Conservation (phyloP, 2,329 filamentous ascomycete species). For the Ophiostoma ips region DNA sequence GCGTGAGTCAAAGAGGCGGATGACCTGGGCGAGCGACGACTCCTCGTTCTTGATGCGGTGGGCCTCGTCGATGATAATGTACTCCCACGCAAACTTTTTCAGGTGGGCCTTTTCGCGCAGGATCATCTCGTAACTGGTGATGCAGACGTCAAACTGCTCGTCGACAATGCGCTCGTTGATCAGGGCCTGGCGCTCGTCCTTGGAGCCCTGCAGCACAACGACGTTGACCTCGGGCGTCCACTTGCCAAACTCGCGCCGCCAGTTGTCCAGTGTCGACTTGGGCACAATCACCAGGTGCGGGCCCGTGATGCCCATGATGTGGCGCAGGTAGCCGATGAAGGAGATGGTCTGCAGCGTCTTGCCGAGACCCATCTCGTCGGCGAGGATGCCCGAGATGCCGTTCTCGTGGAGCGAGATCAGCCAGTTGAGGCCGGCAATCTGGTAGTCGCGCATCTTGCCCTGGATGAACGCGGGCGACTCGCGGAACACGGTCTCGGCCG, state of each 20-base stretch:
- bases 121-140: constrained; percentile 99
- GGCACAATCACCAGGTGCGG: constrained; percentile 87
- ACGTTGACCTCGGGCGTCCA: constrained; percentile 97
- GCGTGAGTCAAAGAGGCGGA: constrained; percentile 87
- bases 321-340: constrained; percentile 87
- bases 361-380: constrained; percentile 96
- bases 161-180: constrained; percentile 87
- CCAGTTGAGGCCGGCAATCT: constrained; percentile 93
- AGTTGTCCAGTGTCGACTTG: constrained; percentile 96
- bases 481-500: constrained; percentile 79
- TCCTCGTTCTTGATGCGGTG: constrained; percentile 99
- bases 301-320: constrained; percentile 76
- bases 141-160: constrained; percentile 93
- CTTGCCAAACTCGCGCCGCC: constrained; percentile 83
- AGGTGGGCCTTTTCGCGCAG: constrained; percentile 85
- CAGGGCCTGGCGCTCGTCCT: constrained; percentile 77
- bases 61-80: constrained; percentile 96
- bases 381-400: constrained; percentile 93
- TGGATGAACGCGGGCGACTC: constrained; percentile 87
- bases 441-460: constrained; percentile 89
- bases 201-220: constrained; percentile 82
- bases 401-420: constrained; percentile 96
- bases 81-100: constrained; percentile 98
- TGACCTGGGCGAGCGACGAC: constrained; percentile 90
- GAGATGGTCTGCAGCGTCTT: constrained; percentile 97